Conservation (phyloP, 352 stramenopile genomes). For the Globisporangium echinulatum region DNA sequence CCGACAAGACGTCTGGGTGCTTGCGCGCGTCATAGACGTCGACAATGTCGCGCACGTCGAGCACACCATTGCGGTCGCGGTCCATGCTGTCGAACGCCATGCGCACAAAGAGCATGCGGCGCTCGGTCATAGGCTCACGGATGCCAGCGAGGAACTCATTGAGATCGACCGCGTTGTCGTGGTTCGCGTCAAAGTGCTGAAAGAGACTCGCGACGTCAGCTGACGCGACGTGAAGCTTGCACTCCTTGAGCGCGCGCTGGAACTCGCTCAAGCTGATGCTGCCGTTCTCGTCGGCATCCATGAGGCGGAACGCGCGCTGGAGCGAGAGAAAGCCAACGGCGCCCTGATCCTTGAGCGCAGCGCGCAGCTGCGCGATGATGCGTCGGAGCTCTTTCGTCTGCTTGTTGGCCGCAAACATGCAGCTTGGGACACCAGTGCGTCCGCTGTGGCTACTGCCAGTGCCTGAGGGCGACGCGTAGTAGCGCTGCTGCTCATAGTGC, state of each 20-base stretch:
- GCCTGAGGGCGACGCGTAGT: too few relatives aligned
- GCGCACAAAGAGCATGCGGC: slow-evolving; percentile 70
- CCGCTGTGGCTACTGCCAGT: slow-evolving; percentile 3
- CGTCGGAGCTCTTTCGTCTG: slow-evolving; percentile 62
- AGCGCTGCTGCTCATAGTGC: slow-evolving; percentile 17
- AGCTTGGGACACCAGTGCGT: not conserved
- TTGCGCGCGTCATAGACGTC: slow-evolving; percentile 74
- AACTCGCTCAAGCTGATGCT: slow-evolving; percentile 72
- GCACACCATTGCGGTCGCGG: slow-evolving; percentile 58
- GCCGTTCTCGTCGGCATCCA: slow-evolving; percentile 72
- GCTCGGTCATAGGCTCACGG: slow-evolving; percentile 74
- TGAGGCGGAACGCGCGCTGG: slow-evolving; percentile 62
- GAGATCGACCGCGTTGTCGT: slow-evolving; percentile 76
- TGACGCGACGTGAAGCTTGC: slow-evolving; percentile 40
- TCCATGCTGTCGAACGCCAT: slow-evolving; percentile 88
- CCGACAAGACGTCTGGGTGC: slow-evolving; percentile 79
- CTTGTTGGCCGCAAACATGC: slow-evolving; percentile 20
- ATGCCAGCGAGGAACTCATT: slow-evolving; percentile 83
- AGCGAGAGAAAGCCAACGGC: slow-evolving; percentile 69
- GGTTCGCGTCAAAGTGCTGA: slow-evolving; percentile 82
- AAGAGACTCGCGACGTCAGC: slow-evolving; percentile 63
- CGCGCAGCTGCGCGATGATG: slow-evolving; percentile 44
- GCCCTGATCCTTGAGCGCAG: slow-evolving; percentile 55
- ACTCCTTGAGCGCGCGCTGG: slow-evolving; percentile 53
- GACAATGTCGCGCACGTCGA: slow-evolving; percentile 70